Evolutionary conservation across 108 stramenopile genomes (phyloP).

Genomic region (Conticribra weissflogii): DNA sequence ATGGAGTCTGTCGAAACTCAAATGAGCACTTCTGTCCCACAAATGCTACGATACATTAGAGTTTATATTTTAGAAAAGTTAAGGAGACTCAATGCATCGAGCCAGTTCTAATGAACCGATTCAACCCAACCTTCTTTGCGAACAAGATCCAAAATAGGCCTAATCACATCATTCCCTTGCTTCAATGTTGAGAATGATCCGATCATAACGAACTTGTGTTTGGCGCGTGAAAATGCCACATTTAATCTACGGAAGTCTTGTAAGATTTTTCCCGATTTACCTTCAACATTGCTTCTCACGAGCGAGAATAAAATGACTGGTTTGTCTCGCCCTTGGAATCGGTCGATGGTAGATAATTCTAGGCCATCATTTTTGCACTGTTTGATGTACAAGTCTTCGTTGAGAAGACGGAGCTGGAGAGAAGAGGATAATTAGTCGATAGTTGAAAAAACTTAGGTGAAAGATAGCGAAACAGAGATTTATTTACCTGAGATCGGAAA

Average conservation of each 20-base stretch:
- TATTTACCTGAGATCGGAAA: constrained; percentile 89
- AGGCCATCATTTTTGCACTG: constrained; percentile 60
- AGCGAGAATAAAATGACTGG: constrained; percentile 82
- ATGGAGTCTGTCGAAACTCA: too few species aligned
- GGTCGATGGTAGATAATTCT: constrained; percentile 90
- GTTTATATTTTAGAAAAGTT: neutral
- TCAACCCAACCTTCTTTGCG: constrained; percentile 37
- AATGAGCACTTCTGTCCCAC: too few species aligned
- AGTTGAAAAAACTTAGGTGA: neutral
- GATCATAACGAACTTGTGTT: constrained; percentile 85
- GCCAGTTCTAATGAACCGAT: too few species aligned
- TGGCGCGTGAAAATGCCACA: constrained; percentile 91
- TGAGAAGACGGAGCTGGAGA: constrained; percentile 32
- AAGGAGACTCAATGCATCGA: constrained; percentile 8
- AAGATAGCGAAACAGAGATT: constrained; percentile 9
- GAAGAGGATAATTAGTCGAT: constrained; percentile 34
- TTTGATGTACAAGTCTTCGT: constrained; percentile 30
- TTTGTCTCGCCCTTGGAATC: constrained; percentile 93
- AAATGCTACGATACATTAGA: too few species aligned
- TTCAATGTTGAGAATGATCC: constrained; percentile 77
- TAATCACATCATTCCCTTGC: constrained; percentile 65
- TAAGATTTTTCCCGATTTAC: constrained; percentile 73
- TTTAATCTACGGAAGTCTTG: constrained; percentile 85
- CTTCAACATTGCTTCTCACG: constrained; percentile 78
- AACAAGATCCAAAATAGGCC: constrained; percentile 66